Conservation (phyloP, 495 filamentous ascomycete genomes). For the Penicillium herquei region DNA sequence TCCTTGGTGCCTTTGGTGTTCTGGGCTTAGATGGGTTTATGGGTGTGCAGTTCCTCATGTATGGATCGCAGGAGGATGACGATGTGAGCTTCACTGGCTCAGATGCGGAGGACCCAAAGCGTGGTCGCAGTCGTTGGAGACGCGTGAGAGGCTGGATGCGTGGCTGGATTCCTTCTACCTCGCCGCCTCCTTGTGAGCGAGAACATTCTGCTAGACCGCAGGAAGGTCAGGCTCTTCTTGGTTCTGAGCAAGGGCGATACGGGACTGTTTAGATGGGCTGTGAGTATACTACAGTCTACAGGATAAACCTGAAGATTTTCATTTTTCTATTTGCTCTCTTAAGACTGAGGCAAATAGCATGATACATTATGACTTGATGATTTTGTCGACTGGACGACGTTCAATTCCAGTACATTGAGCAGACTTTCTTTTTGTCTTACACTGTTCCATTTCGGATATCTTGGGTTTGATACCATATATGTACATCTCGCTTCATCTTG, state of each 20-base stretch:
- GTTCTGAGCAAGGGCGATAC: slow-evolving; percentile 30
- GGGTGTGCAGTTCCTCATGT: slow-evolving; percentile 64
- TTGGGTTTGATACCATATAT: neutral
- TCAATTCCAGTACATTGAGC: slow-evolving; percentile 8
- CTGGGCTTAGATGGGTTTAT: slow-evolving; percentile 63
- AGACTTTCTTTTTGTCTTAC: slow-evolving; percentile 5
- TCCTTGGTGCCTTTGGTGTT: slow-evolving; percentile 69
- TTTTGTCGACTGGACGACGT: neutral
- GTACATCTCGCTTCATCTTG: neutral
- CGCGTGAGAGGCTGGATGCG: slow-evolving; percentile 67
- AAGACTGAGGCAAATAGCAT: slow-evolving; percentile 1
- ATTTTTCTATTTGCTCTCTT: neutral
- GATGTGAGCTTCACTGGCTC: slow-evolving; percentile 17
- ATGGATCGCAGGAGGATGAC: slow-evolving; percentile 44
- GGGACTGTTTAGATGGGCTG: slow-evolving; percentile 30
- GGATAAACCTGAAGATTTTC: slow-evolving; percentile 3
- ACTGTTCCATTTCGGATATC: slow-evolving; percentile 1
- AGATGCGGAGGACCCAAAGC: slow-evolving; percentile 34
- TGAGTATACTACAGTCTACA: neutral
- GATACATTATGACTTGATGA: slow-evolving; percentile 22
- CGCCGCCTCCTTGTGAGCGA: slow-evolving; percentile 21
- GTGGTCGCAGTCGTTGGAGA: slow-evolving; percentile 48
- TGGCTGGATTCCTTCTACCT: slow-evolving; percentile 59
- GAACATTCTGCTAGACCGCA: slow-evolving; percentile 5
- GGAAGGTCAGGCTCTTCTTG: slow-evolving; percentile 37